These are phyloP conservation scores for Lecanicillium sp. DNA, from an alignment of 2,329 filamentous ascomycete genomes.

Conservation along the genomic window DNA sequence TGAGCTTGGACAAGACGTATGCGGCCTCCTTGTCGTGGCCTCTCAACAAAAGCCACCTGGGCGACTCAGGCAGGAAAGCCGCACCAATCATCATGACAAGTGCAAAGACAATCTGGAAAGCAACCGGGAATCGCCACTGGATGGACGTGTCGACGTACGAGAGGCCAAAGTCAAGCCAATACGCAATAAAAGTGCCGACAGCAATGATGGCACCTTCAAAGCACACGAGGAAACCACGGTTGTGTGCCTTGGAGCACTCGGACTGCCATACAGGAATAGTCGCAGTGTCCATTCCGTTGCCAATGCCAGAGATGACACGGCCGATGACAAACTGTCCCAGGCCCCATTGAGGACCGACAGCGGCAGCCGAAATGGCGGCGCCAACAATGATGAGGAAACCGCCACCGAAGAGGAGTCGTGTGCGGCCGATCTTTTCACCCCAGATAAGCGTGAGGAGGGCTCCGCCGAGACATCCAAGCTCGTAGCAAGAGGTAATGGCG, in stretches of 20 bases:
- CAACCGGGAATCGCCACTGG: slow-evolving; percentile 49
- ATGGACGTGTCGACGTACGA: slow-evolving; percentile 37
- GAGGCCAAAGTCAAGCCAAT: slow-evolving; percentile 36
- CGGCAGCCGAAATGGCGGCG: slow-evolving; percentile 48
- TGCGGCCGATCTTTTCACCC: slow-evolving; percentile 43
- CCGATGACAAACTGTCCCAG: slow-evolving; percentile 44
- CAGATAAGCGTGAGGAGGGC: slow-evolving; percentile 37
- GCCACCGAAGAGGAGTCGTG: slow-evolving; percentile 50
- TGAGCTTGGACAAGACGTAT: slow-evolving; percentile 19
- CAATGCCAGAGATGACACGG: slow-evolving; percentile 42
- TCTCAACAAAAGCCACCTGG: slow-evolving; percentile 39
- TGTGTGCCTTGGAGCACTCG: slow-evolving; percentile 43
- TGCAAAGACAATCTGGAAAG: slow-evolving; percentile 30
- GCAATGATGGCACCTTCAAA: slow-evolving; percentile 36
- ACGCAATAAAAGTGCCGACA: slow-evolving; percentile 30
- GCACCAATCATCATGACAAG: slow-evolving; percentile 34
- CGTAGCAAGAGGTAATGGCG: slow-evolving; percentile 42
- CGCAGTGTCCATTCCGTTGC: slow-evolving; percentile 45
- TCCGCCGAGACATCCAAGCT: slow-evolving; percentile 44
- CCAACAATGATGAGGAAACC: slow-evolving; percentile 52
- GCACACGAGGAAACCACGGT: slow-evolving; percentile 46
- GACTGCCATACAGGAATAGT: slow-evolving; percentile 49
- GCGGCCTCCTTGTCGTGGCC: slow-evolving; percentile 34
- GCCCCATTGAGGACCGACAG: slow-evolving; percentile 24
- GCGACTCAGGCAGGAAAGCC: slow-evolving; percentile 38